A percentile compares a stretch with the other conserved stretches of the same genome.
These are phyloP conservation scores for Jatropha podagrica DNA, from an alignment of 441 rosid species.

Conservation along the genomic window DNA sequence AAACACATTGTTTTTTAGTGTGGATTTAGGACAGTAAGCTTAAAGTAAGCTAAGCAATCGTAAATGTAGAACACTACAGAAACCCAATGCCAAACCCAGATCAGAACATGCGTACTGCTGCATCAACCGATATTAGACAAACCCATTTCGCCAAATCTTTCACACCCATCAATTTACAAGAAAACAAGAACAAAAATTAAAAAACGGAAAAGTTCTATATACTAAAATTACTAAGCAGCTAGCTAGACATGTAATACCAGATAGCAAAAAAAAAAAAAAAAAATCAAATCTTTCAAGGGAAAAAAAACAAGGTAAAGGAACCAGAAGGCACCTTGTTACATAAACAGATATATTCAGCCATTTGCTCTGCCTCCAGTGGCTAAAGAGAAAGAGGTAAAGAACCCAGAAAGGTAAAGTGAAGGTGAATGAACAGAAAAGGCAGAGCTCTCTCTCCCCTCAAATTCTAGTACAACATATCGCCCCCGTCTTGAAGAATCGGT, in stretches of 20 bases:
- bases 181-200: slow-evolving; percentile 3
- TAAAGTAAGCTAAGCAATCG: neutral
- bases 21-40: slow-evolving; percentile 8
- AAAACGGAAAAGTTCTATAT: neutral
- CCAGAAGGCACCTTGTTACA: slow-evolving; percentile 50
- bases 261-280: slow-evolving; percentile 3
- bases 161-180: slow-evolving; percentile 11
- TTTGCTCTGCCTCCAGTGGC: slow-evolving; percentile 29
- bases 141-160: slow-evolving; percentile 10
- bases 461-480: too few relatives aligned
- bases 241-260: slow-evolving; percentile 11
- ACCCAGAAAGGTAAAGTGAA: slow-evolving; percentile 6
- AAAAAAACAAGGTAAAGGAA: neutral
- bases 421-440: neutral
- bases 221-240: neutral
- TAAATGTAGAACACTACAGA: neutral
- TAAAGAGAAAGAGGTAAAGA: neutral
- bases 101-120: slow-evolving; percentile 26
- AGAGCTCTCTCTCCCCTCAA: neutral
- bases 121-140: slow-evolving; percentile 13
- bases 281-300: neutral
- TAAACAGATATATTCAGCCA: slow-evolving; percentile 60
- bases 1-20: neutral
- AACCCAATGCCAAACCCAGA: slow-evolving; percentile 23
- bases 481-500: neutral